phyloP scores from a whole-genome alignment of 108 stramenopile genomes.

The Chaetoceros tenuissimus region DNA sequence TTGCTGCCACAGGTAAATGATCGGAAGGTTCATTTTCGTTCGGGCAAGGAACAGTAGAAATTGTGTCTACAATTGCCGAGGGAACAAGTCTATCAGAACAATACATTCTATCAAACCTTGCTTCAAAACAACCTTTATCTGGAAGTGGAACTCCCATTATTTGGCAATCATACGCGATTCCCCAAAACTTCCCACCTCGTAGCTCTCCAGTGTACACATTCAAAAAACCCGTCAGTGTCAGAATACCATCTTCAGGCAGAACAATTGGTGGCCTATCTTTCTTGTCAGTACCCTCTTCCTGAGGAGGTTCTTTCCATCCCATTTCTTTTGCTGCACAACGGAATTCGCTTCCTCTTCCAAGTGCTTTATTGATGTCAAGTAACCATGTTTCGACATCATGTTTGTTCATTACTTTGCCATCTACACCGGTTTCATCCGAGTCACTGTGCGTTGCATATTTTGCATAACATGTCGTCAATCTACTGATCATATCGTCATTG shows the following conservation, averaged over 20 bases:
- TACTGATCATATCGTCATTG: constrained; percentile 36
- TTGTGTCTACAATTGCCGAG: constrained; percentile 50
- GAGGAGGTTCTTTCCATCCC: constrained; percentile 51
- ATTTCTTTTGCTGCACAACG: constrained; percentile 55
- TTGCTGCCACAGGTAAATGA: constrained; percentile 83
- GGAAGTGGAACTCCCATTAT: constrained; percentile 66
- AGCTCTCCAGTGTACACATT: constrained; percentile 74
- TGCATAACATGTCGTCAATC: constrained; percentile 45
- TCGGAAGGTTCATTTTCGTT: constrained; percentile 82
- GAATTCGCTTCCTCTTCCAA: constrained; percentile 75
- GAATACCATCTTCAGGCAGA: constrained; percentile 54
- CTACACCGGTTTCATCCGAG: not conserved
- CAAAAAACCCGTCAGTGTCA: constrained; percentile 57
- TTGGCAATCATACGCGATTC: constrained; percentile 80
- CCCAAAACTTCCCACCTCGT: constrained; percentile 88
- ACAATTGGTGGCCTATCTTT: constrained; percentile 29
- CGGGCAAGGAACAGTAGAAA: constrained; percentile 45
- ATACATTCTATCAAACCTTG: constrained; percentile 86
- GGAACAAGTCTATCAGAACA: constrained; percentile 42
- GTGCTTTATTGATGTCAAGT: constrained; percentile 53
- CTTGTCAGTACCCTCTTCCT: constrained; percentile 16
- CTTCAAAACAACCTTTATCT: constrained; percentile 58
- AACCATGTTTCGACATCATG: constrained; percentile 79
- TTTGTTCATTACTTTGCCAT: constrained; percentile 44
- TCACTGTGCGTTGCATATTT: constrained; percentile 29